Percentiles rank a stretch among this genome's conserved stretches.
Evolutionary conservation across 129 eudicot genomes (phyloP).

Genomic region (Artemisia tridentata): DNA sequence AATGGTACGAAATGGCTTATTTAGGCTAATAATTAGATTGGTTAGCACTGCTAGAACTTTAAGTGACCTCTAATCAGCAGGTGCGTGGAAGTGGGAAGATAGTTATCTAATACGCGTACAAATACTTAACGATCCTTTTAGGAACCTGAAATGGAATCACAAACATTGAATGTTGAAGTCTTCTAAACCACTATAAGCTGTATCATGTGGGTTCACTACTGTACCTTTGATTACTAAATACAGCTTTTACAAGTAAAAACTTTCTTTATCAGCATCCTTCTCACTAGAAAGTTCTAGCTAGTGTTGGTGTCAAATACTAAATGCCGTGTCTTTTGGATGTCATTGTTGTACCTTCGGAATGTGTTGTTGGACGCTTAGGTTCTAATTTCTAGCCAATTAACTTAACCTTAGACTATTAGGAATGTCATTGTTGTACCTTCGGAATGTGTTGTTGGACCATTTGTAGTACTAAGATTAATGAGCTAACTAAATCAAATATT

Average conservation of each 20-base stretch:
- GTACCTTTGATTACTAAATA: constrained; percentile 8
- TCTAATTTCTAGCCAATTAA: constrained; percentile 11
- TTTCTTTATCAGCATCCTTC: constrained; percentile 8
- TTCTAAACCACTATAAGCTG: not conserved
- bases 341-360: constrained; percentile 24
- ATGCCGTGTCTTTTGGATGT: constrained; percentile 7
- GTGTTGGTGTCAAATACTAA: constrained; percentile 20
- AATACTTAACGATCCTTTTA: not conserved
- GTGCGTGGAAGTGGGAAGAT: not conserved
- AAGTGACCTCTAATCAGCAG: not conserved
- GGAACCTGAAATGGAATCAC: not conserved
- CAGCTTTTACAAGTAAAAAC: constrained; percentile 6
- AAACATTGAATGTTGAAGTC: not conserved
- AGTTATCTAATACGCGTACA: not conserved
- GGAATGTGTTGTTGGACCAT: constrained; percentile 24
- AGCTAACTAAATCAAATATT: constrained; percentile 19
- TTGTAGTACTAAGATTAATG: constrained; percentile 17
- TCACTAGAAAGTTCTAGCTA: constrained; percentile 21
- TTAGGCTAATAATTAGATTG: not conserved
- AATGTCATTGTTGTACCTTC: constrained; percentile 28
- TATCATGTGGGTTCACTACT: constrained; percentile 3
- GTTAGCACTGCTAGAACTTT: not conserved
- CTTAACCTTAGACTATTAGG: not conserved
- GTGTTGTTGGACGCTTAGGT: constrained; percentile 21
- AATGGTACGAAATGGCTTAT: not conserved